phyloP scores from a whole-genome alignment of 768 basidiomycete genomes.

The Floccularia luteovirens region DNA sequence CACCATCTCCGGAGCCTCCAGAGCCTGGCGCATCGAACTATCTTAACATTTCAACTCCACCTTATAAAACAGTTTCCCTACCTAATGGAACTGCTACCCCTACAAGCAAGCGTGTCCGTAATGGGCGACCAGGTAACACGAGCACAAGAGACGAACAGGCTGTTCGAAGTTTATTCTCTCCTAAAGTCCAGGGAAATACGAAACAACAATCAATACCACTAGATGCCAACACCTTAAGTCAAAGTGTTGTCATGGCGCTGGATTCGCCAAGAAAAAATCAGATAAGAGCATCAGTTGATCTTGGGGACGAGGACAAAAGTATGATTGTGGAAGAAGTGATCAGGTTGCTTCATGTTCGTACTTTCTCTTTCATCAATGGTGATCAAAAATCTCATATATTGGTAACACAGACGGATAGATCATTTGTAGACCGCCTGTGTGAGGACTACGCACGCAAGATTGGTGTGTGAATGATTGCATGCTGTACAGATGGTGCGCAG shows the following conservation, averaged over 20 bases:
- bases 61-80: not conserved
- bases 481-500: too few relatives aligned
- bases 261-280: not conserved
- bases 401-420: slow-evolving; percentile 45
- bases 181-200: not conserved
- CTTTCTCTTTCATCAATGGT: not conserved
- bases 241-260: not conserved
- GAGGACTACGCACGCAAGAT: too few relatives aligned
- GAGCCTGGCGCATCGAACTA: too few relatives aligned
- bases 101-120: not conserved
- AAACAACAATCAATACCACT: not conserved
- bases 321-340: slow-evolving; percentile 54
- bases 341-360: slow-evolving; percentile 53
- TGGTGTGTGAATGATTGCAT: too few relatives aligned
- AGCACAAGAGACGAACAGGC: too few relatives aligned
- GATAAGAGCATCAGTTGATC: too few relatives aligned
- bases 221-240: not conserved
- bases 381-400: not conserved
- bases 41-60: too few relatives aligned
- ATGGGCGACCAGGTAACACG: too few relatives aligned
- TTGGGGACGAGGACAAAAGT: slow-evolving; percentile 37
- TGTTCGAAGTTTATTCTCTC: not conserved
- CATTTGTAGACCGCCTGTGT: slow-evolving; percentile 44
- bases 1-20: not conserved
- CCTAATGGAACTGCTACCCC: not conserved